Percentiles rank a stretch among this genome's conserved stretches.
Conservation (phyloP, 768 basidiomycete genomes). For the Leccinellum rugosiceps region DNA sequence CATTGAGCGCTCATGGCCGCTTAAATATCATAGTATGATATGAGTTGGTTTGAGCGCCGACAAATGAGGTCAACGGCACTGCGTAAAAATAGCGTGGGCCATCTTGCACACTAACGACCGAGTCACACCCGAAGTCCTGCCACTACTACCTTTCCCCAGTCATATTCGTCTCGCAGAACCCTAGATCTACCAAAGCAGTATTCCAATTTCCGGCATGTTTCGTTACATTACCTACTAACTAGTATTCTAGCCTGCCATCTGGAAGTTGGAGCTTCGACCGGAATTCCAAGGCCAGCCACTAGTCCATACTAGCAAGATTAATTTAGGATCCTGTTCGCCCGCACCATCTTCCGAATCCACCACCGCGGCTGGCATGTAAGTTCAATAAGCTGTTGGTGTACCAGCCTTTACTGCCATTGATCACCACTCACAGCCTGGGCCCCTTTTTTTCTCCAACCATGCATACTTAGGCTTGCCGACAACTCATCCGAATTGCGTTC, state of each 20-base stretch:
- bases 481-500: no score
- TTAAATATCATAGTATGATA: conserved; percentile 14
- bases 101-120: background rate
- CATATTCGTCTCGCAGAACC: background rate
- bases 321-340: no score
- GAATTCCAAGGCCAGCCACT: background rate
- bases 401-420: no score
- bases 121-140: background rate
- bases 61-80: conserved; percentile 4
- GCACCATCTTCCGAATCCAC: no score
- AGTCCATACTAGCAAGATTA: no score
- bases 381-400: no score
- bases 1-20: background rate
- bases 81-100: background rate
- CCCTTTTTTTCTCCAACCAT: no score
- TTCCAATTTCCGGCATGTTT: background rate
- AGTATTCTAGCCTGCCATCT: background rate
- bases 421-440: no score
- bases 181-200: background rate
- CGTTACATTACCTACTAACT: background rate
- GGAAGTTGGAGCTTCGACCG: no score
- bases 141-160: conserved; percentile 1
- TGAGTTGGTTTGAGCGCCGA: background rate
- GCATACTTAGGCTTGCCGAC: no score
- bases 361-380: no score